Evolutionary conservation across 257 asterid species (phyloP).

Genomic region (Nicotiana tabacum): DNA sequence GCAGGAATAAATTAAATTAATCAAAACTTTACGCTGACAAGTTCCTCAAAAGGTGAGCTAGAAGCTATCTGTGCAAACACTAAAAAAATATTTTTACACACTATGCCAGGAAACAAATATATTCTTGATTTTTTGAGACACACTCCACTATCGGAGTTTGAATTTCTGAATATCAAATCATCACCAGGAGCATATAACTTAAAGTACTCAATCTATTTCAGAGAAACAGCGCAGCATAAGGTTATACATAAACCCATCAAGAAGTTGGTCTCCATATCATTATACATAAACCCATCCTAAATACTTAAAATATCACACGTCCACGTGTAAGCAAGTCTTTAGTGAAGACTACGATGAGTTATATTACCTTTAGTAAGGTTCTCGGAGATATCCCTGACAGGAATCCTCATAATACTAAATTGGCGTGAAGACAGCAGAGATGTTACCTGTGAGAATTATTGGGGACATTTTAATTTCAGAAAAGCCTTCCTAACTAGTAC

Average conservation of each 20-base stretch:
- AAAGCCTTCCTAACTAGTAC: background rate
- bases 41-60: too few relatives aligned
- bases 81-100: too few relatives aligned
- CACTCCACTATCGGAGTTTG: too few relatives aligned
- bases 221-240: background rate
- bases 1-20: too few relatives aligned
- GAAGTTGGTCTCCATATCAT: background rate
- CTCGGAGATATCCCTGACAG: conserved; percentile 50
- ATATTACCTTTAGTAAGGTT: conserved; percentile 54
- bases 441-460: conserved; percentile 40
- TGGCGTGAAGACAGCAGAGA: conserved; percentile 63
- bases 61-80: too few relatives aligned
- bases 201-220: too few relatives aligned
- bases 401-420: conserved; percentile 57
- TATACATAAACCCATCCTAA: background rate
- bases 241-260: background rate
- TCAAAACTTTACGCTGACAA: too few relatives aligned
- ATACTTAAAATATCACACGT: background rate
- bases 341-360: background rate
- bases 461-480: background rate
- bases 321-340: background rate
- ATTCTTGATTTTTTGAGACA: too few relatives aligned
- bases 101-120: too few relatives aligned
- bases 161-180: too few relatives aligned
- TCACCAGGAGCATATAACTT: too few relatives aligned